Conservation (phyloP, 805 yeast species). For the Yarrowia yakushimensis region DNA sequence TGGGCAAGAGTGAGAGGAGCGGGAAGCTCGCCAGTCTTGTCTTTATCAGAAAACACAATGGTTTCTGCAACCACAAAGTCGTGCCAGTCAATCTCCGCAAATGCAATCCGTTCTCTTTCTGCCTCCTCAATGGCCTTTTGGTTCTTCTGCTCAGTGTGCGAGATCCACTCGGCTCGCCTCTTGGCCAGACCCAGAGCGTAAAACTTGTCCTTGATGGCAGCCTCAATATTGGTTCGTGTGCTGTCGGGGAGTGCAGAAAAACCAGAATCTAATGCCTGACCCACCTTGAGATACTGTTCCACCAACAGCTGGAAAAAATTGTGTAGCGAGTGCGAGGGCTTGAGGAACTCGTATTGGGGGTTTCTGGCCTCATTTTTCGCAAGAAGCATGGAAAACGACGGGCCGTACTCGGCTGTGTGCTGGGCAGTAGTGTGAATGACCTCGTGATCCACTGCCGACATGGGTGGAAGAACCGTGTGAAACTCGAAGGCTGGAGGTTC, state of each 20-base stretch:
- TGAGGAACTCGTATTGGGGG: conserved; percentile 66
- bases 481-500: conserved; percentile 38
- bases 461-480: conserved; percentile 37
- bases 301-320: conserved; percentile 48
- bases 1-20: conserved; percentile 54
- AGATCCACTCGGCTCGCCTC: conserved; percentile 53
- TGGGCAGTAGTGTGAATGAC: conserved; percentile 70
- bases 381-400: conserved; percentile 43
- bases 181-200: conserved; percentile 48
- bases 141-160: conserved; percentile 39
- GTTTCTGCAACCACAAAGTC: conserved; percentile 71
- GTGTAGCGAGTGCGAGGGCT: conserved; percentile 58
- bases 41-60: conserved; percentile 55
- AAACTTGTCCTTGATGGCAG: conserved; percentile 37
- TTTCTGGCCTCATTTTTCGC: conserved; percentile 35
- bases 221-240: conserved; percentile 30
- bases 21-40: conserved; percentile 47
- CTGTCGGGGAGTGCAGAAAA: conserved; percentile 26
- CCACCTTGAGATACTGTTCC: conserved; percentile 50
- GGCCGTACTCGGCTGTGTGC: conserved; percentile 60
- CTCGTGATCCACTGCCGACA: conserved; percentile 63
- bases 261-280: conserved; percentile 33
- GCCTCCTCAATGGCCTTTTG: conserved; percentile 40
- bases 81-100: conserved; percentile 83
- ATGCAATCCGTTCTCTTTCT: conserved; percentile 48